Conservation (phyloP, 768 basidiomycete species). For the Tulasnella sp. region DNA sequence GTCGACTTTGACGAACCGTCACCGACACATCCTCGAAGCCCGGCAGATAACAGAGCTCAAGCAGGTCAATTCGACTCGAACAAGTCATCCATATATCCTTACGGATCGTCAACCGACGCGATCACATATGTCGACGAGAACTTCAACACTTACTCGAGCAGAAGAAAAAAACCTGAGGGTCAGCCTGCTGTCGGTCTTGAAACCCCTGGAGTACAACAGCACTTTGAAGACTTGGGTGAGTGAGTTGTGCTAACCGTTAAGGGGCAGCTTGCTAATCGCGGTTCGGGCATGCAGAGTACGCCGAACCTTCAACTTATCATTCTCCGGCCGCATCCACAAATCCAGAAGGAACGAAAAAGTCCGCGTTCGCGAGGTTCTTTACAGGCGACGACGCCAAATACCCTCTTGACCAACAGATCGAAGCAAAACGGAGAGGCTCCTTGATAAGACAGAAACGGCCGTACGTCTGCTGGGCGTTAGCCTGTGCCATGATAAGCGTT, state of each 20-base stretch:
- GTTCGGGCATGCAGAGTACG: constrained; percentile 45
- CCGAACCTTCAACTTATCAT: constrained; percentile 47
- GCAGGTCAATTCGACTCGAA: neutral
- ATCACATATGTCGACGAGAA: constrained; percentile 27
- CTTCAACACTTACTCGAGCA: constrained; percentile 19
- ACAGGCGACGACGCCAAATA: constrained; percentile 34
- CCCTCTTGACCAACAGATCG: constrained; percentile 72
- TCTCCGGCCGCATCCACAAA: constrained; percentile 20
- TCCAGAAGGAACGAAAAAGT: constrained; percentile 31
- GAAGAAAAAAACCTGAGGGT: constrained; percentile 22
- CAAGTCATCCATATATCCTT: neutral
- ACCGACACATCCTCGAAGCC: neutral
- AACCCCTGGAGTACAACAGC: constrained; percentile 21
- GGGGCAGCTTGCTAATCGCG: neutral
- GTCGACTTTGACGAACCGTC: constrained; percentile 1
- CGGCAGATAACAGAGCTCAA: neutral
- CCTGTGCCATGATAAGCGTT: constrained; percentile 58
- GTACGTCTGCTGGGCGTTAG: constrained; percentile 62
- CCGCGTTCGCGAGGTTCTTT: constrained; percentile 30
- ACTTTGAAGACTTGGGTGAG: constrained; percentile 51
- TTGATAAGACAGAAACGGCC: constrained; percentile 74
- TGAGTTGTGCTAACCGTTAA: neutral
- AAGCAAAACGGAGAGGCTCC: constrained; percentile 72
- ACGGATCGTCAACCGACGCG: constrained; percentile 3
- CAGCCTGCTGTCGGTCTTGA: constrained; percentile 28